Evolutionary conservation across 2,329 filamentous ascomycete genomes (phyloP), one percentile per base, ranked within the genome.

Genomic region (Neofusicoccum kwambonambiense): DNA sequence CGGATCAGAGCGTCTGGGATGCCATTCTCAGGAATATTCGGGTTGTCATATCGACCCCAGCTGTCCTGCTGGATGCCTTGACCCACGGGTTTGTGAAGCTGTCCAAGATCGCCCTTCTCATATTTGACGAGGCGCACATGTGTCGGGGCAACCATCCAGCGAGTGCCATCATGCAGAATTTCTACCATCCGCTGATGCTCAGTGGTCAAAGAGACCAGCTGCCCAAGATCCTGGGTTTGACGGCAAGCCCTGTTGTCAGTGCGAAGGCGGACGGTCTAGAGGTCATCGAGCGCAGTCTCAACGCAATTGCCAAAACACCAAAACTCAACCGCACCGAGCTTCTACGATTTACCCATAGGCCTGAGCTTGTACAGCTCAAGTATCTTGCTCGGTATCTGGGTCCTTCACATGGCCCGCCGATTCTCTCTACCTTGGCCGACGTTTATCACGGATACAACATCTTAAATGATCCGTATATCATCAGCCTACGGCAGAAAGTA

Each of bases 101-200:
- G 70, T 73, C 80, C 0, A 80, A 80, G 2, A 76, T 96, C 22
- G 82, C 88, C 4, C 79, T 97, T 4, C 77, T 96, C 15, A 84
- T 96, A 0, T 90, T 96, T 70, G 93, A 97, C 71, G 93, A 97
- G 90, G 92, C 90, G 9, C 92, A 96, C 72, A 88, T 93, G 73
- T 94, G 90, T 69, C 83, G 82, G 4, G 80, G 82, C 17, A 87
- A 85, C 1, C 84, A 89, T 68, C 82, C 90, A 0, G 87, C 88
- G 11, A 88, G 88, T 64, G 84, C 80, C 44, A 89, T 96, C 39
- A 94, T 96, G 90, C 79, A 77, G 34, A 79, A 87, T 35, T 89
- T 90, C 69, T 96, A 96, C 70, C 85, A 87, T 67, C 78, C 80
- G 34, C 75, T 73, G 17, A 82, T 81, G 58, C 68, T 50, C 5